Evolutionary conservation across 768 basidiomycete genomes (phyloP), one percentile per base, ranked within the genome.

Genomic region (Agaricus bisporus): DNA sequence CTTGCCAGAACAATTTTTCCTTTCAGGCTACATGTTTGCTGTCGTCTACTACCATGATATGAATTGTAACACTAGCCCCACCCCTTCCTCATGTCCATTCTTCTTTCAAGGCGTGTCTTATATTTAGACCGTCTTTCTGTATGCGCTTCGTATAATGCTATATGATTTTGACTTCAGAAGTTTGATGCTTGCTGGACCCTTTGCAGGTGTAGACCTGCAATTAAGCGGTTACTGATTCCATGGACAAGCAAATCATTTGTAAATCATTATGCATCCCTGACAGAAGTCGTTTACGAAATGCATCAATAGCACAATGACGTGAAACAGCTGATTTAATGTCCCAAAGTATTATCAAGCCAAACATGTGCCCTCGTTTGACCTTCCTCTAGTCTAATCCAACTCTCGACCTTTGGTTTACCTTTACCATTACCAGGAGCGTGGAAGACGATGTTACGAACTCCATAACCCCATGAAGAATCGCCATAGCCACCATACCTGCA

Each of bases 401-500:
- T 84, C 54, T 83, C 73, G 17, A 83, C 70, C 32, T 4, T 43
- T 18, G 41, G 41, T 15, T 48, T 48, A 8, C 28, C 38, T 5
- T n/a, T 32, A 20, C 25, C n/a, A 18, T 11, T 10, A 14, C 17
- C 10, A 0, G 77, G 69, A 0, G 59, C 64, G 15, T 62, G 59
- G 61, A 88, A 86, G 0, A 82, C 51, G 36, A 87, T 64, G 61
- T 84, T 82, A 18, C 86, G 76, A 10, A 85, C 83, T 18, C 86
- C 86, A 47, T 78, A 73, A 0, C 79, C 82, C 86, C 86, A 88
- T 5, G 69, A 67, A 3, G 68, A 59, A 14, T 66, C 55, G 32
- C 71, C 71, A 60, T 86, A 83, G 0, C 85, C 85, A 6, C 86
- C 86, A 51, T 87, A 86, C n/a, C 84, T 86, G 47, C n/a, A n/a